Conservation (phyloP, 2,329 filamentous ascomycete genomes). For the Nemania sp. region DNA sequence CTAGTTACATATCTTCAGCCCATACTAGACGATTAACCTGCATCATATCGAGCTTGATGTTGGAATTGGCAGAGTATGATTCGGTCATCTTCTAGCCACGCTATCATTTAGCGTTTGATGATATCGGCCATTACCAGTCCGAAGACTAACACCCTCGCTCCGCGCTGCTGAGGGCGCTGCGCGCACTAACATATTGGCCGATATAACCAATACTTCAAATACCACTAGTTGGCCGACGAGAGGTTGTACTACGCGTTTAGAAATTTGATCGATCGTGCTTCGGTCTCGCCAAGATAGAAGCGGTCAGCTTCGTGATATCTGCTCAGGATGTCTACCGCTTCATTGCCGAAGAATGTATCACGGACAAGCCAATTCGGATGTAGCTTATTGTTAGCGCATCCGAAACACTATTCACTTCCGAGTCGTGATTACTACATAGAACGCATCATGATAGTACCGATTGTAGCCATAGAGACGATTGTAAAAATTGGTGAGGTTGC, state of each 20-base stretch:
- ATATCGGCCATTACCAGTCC: constrained; percentile 18
- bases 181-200: constrained; percentile 29
- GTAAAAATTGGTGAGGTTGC: constrained; percentile 13
- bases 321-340: constrained; percentile 12
- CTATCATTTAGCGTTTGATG: constrained; percentile 18
- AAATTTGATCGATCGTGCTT: constrained; percentile 8
- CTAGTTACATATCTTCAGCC: not conserved
- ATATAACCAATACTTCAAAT: constrained; percentile 10
- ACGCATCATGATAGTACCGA: constrained; percentile 22
- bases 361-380: constrained; percentile 19
- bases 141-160: constrained; percentile 13
- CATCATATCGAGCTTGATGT: not conserved
- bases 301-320: constrained; percentile 14
- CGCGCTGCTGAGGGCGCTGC: constrained; percentile 26
- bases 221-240: not conserved
- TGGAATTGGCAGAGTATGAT: not conserved
- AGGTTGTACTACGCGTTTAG: constrained; percentile 11
- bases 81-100: constrained; percentile 19
- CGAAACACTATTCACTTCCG: constrained; percentile 19
- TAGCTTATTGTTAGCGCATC: constrained; percentile 15
- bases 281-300: constrained; percentile 5
- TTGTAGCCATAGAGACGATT: constrained; percentile 6
- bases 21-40: not conserved
- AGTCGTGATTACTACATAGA: not conserved
- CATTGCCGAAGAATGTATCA: constrained; percentile 15